phyloP scores from a whole-genome alignment of 306 rosid species.

The Malus asiatica region DNA sequence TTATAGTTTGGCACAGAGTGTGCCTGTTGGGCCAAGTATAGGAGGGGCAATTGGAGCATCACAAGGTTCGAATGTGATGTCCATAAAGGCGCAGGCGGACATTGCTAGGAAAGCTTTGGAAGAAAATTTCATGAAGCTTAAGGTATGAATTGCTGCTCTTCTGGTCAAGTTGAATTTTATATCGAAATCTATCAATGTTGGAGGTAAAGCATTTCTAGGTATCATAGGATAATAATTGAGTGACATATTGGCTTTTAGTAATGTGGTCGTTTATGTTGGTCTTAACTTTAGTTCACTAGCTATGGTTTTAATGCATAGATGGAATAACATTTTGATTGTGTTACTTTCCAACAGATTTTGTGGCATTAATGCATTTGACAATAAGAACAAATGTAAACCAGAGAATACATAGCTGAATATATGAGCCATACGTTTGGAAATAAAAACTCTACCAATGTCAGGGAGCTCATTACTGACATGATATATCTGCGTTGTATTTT shows the following conservation, averaged over 20 bases:
- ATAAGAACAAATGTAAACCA: background rate
- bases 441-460: background rate
- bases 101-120: conserved; percentile 50
- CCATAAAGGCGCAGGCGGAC: conserved; percentile 71
- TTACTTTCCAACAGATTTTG: background rate
- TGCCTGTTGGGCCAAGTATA: conserved; percentile 35
- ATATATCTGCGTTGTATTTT: background rate
- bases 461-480: background rate
- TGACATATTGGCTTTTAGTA: background rate
- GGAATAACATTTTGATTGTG: background rate
- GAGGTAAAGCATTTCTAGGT: background rate
- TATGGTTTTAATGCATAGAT: background rate
- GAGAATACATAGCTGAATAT: background rate
- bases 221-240: background rate
- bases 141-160: conserved; percentile 38
- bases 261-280: background rate
- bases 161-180: background rate
- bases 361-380: background rate
- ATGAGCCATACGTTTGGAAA: background rate
- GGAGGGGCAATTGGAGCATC: conserved; percentile 46
- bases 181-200: background rate
- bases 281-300: background rate
- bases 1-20: conserved; percentile 35
- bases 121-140: conserved; percentile 64
- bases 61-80: conserved; percentile 44